Evolutionary conservation across 2,329 filamentous ascomycete species (phyloP).

Genomic region (Chrysosporium keratinophilum): DNA sequence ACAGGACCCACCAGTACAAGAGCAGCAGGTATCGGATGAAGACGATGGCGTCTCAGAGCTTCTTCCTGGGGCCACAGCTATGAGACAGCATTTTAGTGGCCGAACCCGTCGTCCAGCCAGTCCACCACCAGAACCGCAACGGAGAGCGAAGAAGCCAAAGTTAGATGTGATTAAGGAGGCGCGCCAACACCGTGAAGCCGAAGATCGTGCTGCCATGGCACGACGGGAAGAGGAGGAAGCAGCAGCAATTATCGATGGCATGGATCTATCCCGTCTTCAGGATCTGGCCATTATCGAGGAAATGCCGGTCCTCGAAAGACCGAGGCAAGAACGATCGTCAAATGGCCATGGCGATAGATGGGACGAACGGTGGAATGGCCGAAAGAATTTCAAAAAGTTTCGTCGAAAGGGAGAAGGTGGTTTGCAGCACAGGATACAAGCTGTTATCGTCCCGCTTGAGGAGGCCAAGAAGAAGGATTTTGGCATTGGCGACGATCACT

Average conservation of each 20-base stretch:
- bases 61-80: constrained; percentile 62
- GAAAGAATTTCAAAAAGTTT: constrained; percentile 94
- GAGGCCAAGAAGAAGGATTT: constrained; percentile 61
- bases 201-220: constrained; percentile 46
- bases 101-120: constrained; percentile 35
- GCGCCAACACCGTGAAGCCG: constrained; percentile 42
- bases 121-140: constrained; percentile 22
- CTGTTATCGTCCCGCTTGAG: constrained; percentile 59
- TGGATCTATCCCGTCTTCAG: constrained; percentile 63
- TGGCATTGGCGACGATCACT: constrained; percentile 67
- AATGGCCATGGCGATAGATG: constrained; percentile 52
- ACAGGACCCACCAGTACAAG: constrained; percentile 23
- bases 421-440: constrained; percentile 36
- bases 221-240: constrained; percentile 57
- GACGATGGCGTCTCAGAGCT: constrained; percentile 59
- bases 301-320: constrained; percentile 49
- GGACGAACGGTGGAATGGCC: constrained; percentile 84
- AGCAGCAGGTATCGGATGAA: constrained; percentile 24
- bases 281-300: constrained; percentile 66
- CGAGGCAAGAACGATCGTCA: constrained; percentile 20
- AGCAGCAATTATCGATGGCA: constrained; percentile 47
- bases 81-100: constrained; percentile 67
- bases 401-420: constrained; percentile 27
- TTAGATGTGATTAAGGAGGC: constrained; percentile 60
- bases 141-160: constrained; percentile 46